Conservation (phyloP, 2,329 filamentous ascomycete genomes). For the Trichophyton rubrum region DNA sequence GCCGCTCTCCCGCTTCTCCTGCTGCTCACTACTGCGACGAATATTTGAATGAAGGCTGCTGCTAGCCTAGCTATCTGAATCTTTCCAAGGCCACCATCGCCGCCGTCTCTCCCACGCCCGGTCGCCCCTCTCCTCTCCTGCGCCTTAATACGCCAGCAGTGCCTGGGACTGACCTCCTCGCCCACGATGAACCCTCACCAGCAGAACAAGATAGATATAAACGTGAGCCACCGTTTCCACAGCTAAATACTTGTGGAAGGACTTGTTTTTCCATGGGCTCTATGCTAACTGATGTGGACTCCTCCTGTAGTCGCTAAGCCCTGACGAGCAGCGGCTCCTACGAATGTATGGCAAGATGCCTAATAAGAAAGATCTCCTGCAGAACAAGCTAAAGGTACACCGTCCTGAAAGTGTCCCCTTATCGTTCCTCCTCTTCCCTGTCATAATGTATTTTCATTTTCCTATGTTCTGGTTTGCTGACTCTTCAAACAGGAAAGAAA, state of each 20-base stretch:
- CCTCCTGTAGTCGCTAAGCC: conserved; percentile 60
- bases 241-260: background rate
- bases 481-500: conserved; percentile 59
- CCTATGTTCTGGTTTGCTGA: background rate
- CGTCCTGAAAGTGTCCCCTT: background rate
- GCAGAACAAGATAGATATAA: conserved; percentile 97
- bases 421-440: too few relatives aligned
- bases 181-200: conserved; percentile 80
- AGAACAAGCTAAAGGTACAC: conserved; percentile 85
- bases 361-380: conserved; percentile 87
- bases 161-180: background rate
- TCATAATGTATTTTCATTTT: background rate
- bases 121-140: background rate
- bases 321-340: conserved; percentile 93
- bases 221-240: conserved; percentile 47
- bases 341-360: conserved; percentile 96
- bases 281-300: background rate
- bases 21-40: too few relatives aligned
- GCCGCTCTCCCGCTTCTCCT: too few relatives aligned
- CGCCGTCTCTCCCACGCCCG: too few relatives aligned
- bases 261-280: background rate
- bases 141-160: background rate
- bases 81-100: too few relatives aligned
- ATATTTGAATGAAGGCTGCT: too few relatives aligned
- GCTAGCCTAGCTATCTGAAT: too few relatives aligned